phyloP scores from a whole-genome alignment of 805 yeast species.

The Candida pseudofarinosa region DNA sequence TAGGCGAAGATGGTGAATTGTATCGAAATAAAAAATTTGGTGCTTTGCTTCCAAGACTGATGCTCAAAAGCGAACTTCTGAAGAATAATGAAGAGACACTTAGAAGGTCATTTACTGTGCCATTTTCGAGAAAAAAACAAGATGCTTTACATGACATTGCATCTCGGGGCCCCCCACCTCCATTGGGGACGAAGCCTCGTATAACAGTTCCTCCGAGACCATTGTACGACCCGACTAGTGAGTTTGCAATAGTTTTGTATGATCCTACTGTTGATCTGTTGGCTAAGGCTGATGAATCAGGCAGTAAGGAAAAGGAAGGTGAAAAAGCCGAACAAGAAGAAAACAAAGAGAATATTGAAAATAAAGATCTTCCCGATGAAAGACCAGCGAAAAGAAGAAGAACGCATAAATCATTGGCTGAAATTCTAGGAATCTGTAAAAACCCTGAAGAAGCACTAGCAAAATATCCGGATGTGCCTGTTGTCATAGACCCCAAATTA shows the following conservation, averaged over 20 bases:
- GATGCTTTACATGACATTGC: conserved; percentile 29
- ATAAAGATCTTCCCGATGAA: conserved; percentile 8
- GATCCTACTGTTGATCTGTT: conserved; percentile 86
- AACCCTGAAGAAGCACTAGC: conserved; percentile 45
- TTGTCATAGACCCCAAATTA: conserved; percentile 87
- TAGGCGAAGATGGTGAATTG: conserved; percentile 31
- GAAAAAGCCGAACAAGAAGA: conserved; percentile 10
- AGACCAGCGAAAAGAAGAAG: conserved; percentile 33
- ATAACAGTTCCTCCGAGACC: conserved; percentile 79
- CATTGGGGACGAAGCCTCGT: conserved; percentile 76
- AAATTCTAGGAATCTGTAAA: conserved; percentile 68
- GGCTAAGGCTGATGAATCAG: conserved; percentile 23
- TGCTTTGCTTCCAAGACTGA: conserved; percentile 57
- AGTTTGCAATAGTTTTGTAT: conserved; percentile 88
- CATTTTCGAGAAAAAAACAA: conserved; percentile 41
- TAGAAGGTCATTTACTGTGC: conserved; percentile 51
- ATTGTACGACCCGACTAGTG: conserved; percentile 90
- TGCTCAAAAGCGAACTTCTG: conserved; percentile 34
- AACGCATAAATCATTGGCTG: conserved; percentile 67
- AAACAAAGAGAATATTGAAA: conserved; percentile 8
- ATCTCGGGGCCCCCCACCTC: conserved; percentile 58
- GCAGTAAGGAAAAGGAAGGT: conserved; percentile 10
- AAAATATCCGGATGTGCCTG: conserved; percentile 83
- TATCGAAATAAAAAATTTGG: conserved; percentile 38
- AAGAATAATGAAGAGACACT: conserved; percentile 36